Percentiles rank a stretch among this genome's conserved stretches.
Evolutionary conservation across 2,329 filamentous ascomycete species (phyloP).

Genomic region (Talaromyces sp.): DNA sequence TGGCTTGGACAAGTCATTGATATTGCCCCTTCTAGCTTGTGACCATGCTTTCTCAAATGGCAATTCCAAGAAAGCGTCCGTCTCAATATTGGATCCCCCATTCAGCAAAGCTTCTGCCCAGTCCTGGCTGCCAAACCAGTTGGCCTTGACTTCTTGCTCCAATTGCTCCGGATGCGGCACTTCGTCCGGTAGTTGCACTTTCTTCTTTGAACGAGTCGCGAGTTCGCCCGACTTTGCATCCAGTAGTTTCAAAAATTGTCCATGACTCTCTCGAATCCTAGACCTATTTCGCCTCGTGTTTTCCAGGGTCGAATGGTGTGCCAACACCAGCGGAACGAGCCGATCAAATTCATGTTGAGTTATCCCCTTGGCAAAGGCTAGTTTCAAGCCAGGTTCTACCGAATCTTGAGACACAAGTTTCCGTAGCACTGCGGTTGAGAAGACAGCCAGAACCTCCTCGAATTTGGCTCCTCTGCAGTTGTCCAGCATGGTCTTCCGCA

Average conservation of each 20-base stretch:
- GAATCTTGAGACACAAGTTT: constrained; percentile 50
- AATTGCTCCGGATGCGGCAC: constrained; percentile 34
- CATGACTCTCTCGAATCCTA: constrained; percentile 54
- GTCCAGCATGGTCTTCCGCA: constrained; percentile 93
- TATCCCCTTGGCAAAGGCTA: constrained; percentile 49
- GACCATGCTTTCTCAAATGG: constrained; percentile 69
- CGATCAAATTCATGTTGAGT: constrained; percentile 28
- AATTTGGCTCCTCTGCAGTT: constrained; percentile 91
- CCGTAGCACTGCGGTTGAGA: constrained; percentile 78
- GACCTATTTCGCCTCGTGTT: constrained; percentile 56
- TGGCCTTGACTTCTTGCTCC: constrained; percentile 53
- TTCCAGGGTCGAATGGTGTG: constrained; percentile 64
- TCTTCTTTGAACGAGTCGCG: constrained; percentile 22
- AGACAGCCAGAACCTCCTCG: constrained; percentile 76
- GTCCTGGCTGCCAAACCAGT: constrained; percentile 72
- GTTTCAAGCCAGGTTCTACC: constrained; percentile 42
- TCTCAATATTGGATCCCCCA: constrained; percentile 54
- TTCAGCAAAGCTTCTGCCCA: constrained; percentile 69
- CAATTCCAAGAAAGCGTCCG: constrained; percentile 59
- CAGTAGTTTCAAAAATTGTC: constrained; percentile 61
- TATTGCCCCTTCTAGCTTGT: constrained; percentile 55
- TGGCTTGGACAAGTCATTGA: constrained; percentile 33
- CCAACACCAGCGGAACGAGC: constrained; percentile 63
- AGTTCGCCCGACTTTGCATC: constrained; percentile 58
- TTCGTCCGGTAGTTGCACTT: constrained; percentile 23